A percentile compares a stretch with the other conserved stretches of the same genome.
Evolutionary conservation across 106 monocot species (phyloP).

Genomic region (Cymbidium sinense): DNA sequence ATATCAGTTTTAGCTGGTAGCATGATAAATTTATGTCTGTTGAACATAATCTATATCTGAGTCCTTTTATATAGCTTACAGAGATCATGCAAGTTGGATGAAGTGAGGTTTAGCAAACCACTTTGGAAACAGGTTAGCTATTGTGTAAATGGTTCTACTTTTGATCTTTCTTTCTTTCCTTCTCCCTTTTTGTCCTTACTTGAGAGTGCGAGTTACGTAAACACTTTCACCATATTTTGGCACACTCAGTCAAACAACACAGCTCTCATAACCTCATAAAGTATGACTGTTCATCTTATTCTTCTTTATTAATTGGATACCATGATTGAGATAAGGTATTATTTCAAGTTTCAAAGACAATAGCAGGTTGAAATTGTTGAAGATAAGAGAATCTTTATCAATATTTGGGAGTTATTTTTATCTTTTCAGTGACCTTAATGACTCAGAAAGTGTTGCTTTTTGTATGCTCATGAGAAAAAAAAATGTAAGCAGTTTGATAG

Average conservation of each 20-base stretch:
- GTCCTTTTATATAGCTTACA: conserved; percentile 49
- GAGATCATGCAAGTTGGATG: conserved; percentile 55
- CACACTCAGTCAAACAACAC: not conserved
- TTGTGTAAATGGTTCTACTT: not conserved
- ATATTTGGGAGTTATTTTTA: not conserved
- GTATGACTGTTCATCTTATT: not conserved
- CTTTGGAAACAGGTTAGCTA: conserved; percentile 87
- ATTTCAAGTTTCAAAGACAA: not conserved
- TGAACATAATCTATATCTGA: not conserved
- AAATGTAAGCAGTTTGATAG: too few species aligned
- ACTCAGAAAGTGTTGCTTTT: not conserved
- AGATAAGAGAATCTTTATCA: not conserved
- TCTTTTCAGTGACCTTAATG: not conserved
- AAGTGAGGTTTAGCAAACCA: conserved; percentile 51
- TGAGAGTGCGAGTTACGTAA: not conserved
- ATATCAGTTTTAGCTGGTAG: not conserved
- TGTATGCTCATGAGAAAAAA: not conserved
- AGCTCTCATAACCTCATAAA: not conserved
- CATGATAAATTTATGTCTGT: not conserved
- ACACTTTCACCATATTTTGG: not conserved
- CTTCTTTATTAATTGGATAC: not conserved
- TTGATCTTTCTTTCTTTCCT: not conserved
- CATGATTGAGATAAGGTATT: not conserved
- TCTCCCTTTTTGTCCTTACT: not conserved
- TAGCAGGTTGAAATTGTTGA: not conserved